Conservation (phyloP, 176 grass and related monocot genomes). For the Carex kokanica region DNA sequence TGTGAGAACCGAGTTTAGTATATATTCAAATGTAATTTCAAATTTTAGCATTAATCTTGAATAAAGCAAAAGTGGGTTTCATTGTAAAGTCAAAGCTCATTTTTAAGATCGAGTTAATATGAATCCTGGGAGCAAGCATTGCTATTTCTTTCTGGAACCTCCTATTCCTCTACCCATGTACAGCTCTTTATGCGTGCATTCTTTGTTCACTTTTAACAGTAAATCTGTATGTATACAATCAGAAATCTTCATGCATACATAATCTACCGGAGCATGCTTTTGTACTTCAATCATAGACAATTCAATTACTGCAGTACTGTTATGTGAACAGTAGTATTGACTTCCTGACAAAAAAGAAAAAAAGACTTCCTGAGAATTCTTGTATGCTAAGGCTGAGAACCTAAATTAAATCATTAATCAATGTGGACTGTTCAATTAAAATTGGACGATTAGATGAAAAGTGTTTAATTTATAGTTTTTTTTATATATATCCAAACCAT, state of each 20-base stretch:
- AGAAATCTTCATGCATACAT: neutral
- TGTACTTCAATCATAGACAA: neutral
- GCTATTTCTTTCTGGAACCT: neutral
- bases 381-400: too few relatives aligned
- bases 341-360: too few relatives aligned
- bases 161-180: neutral
- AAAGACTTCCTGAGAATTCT: too few relatives aligned
- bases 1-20: slow-evolving; percentile 7
- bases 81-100: slow-evolving; percentile 13
- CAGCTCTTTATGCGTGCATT: neutral
- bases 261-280: neutral
- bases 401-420: too few relatives aligned
- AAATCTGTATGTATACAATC: neutral
- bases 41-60: neutral
- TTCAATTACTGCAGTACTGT: neutral
- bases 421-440: too few relatives aligned
- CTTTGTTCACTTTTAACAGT: neutral
- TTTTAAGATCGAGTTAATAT: slow-evolving; percentile 8
- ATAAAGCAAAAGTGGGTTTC: neutral
- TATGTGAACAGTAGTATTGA: too few relatives aligned
- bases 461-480: too few relatives aligned
- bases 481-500: too few relatives aligned
- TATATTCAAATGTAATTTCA: slow-evolving; percentile 19
- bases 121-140: neutral
- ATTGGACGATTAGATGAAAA: too few relatives aligned